Base-by-base conservation (phyloP, 1,139 yeast species). In the Debaryomycetaceae sp. region DNA sequence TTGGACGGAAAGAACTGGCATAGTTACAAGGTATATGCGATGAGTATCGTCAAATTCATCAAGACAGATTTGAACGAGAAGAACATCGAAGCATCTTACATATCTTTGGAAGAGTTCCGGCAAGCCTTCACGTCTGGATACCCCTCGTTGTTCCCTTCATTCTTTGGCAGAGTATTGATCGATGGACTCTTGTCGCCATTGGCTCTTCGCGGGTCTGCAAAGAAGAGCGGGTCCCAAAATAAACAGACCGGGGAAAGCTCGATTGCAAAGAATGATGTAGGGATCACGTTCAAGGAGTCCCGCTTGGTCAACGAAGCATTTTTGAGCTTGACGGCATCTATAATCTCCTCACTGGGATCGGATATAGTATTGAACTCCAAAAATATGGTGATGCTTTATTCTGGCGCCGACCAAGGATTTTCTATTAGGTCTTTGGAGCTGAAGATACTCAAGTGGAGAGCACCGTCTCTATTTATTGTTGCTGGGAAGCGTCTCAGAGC, bases 361-460 rank as follows among this genome's bases (percentile, higher is more conserved):
- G 49, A 51, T 11, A 44, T 66, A 48, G 47, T 64, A 49, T 45
- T 65, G 45, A 43, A 69, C 51, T 54, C 65, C 49, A 51, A 66
- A 50, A 76, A 82, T 46, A 64, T 86, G 49, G 75, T 83, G 42
- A 81, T 78, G 53, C 72, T 91, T 6, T 91, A 84, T 56, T 72
- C 79, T 11, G 97, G 96, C 0, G 71, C 90, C 5, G 80, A 78
- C 41, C 75, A 83, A 22, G 98, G 98, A 1, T 91, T 87, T 58
- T 87, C 97, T 0, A 86, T 91, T 75, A 69, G 96, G 38, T 85
- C 97, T 0, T 76, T 91, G 47, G 96, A 91, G 62, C 78, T 84
- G 49, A 88, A 85, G 53, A 87, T 85, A 0, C 84, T 88, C 68
- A 88, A 89, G 58, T 91, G 97, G 97, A 82, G 80, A 53, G 95